Evolutionary conservation across 2,329 filamentous ascomycete species (phyloP).

Genomic region (Periglandula ipomoeae): DNA sequence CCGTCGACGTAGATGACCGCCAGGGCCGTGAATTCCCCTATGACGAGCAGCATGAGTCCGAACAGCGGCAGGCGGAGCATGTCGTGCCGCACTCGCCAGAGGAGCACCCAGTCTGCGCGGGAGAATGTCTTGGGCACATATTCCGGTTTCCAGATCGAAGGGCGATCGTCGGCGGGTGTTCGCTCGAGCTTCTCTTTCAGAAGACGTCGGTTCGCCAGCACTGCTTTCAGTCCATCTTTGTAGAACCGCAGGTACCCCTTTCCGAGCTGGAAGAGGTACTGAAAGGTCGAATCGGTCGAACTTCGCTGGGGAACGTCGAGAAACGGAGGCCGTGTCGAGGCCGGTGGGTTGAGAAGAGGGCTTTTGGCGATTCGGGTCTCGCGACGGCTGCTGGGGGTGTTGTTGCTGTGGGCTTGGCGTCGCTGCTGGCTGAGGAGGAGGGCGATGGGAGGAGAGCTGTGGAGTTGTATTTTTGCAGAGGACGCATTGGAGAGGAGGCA

Average conservation of each 20-base stretch:
- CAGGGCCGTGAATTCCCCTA: slow-evolving; percentile 80
- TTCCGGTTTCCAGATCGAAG: slow-evolving; percentile 26
- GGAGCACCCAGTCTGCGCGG: slow-evolving; percentile 62
- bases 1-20: slow-evolving; percentile 61
- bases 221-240: slow-evolving; percentile 70
- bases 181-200: slow-evolving; percentile 33
- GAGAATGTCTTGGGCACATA: slow-evolving; percentile 32
- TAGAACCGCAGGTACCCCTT: slow-evolving; percentile 79
- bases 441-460: slow-evolving; percentile 8
- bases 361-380: slow-evolving; percentile 20
- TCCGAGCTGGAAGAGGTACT: slow-evolving; percentile 53
- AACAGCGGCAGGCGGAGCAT: slow-evolving; percentile 72
- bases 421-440: slow-evolving; percentile 9
- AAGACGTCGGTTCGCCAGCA: slow-evolving; percentile 56
- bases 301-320: slow-evolving; percentile 52
- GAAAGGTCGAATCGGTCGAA: slow-evolving; percentile 20
- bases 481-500: slow-evolving; percentile 9
- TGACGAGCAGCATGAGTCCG: slow-evolving; percentile 62
- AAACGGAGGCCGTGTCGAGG: slow-evolving; percentile 61
- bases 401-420: slow-evolving; percentile 15
- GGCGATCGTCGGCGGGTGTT: slow-evolving; percentile 46
- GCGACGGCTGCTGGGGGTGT: slow-evolving; percentile 11
- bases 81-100: slow-evolving; percentile 61
- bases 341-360: slow-evolving; percentile 57
- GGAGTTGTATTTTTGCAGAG: slow-evolving; percentile 4